Percentiles rank a stretch among this genome's conserved stretches.
Evolutionary conservation across 2,329 filamentous ascomycete genomes (phyloP).

Genomic region (Penicillium sp.): DNA sequence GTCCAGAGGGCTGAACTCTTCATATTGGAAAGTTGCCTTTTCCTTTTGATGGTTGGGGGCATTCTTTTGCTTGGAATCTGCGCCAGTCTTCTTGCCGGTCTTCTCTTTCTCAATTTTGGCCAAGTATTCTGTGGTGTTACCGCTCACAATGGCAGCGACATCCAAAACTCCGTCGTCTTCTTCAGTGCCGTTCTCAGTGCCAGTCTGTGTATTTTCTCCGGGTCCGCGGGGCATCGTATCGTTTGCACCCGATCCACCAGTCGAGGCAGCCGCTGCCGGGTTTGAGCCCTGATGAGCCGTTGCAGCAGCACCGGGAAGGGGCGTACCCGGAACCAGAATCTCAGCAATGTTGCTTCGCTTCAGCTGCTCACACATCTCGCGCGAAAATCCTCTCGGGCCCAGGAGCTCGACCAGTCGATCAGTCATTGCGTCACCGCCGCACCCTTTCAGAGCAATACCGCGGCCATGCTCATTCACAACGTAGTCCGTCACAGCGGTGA

Average conservation of each 20-base stretch:
- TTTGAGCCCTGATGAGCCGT: slow-evolving; percentile 42
- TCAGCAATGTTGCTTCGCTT: slow-evolving; percentile 60
- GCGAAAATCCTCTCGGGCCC: slow-evolving; percentile 49
- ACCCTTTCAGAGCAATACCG: slow-evolving; percentile 57
- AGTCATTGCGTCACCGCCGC: slow-evolving; percentile 85
- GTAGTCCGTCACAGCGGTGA: slow-evolving; percentile 84
- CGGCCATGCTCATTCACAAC: slow-evolving; percentile 63
- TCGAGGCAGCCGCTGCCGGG: slow-evolving; percentile 52
- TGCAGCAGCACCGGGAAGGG: slow-evolving; percentile 48
- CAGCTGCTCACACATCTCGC: slow-evolving; percentile 60
- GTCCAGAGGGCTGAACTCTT: slow-evolving; percentile 52
- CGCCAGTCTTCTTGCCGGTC: slow-evolving; percentile 47
- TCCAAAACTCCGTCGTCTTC: slow-evolving; percentile 60
- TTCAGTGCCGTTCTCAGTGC: slow-evolving; percentile 45
- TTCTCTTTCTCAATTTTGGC: slow-evolving; percentile 60
- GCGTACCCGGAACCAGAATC: slow-evolving; percentile 50
- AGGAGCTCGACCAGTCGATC: slow-evolving; percentile 64
- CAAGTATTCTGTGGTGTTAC: slow-evolving; percentile 57
- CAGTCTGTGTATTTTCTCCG: slow-evolving; percentile 51
- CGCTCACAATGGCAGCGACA: slow-evolving; percentile 60
- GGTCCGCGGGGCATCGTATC: slow-evolving; percentile 47
- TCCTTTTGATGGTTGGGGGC: slow-evolving; percentile 56
- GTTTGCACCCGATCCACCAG: slow-evolving; percentile 43
- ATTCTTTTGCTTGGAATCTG: slow-evolving; percentile 45
- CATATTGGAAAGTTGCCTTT: slow-evolving; percentile 56